phyloP scores from a whole-genome alignment of 495 filamentous ascomycete genomes.

The Penicillium salamii region DNA sequence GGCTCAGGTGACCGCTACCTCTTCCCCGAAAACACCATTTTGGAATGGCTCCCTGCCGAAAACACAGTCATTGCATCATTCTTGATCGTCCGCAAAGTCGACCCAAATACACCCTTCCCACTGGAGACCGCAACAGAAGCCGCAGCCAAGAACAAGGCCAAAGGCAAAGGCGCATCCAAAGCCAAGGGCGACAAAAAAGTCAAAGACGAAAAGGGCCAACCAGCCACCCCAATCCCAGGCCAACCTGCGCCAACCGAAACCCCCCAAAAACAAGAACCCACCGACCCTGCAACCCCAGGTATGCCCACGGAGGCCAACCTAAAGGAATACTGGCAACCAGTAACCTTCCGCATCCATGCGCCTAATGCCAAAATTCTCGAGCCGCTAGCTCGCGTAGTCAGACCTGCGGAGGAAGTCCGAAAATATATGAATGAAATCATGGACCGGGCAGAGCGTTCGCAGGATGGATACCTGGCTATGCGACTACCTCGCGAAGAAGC shows the following conservation, averaged over 20 bases:
- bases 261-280: conserved; percentile 15
- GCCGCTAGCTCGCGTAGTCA: conserved; percentile 73
- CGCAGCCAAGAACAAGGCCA: conserved; percentile 10
- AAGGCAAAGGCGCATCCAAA: conserved; percentile 33
- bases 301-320: conserved; percentile 26
- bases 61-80: conserved; percentile 52
- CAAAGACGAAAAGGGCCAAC: conserved; percentile 26
- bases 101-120: conserved; percentile 41
- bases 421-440: conserved; percentile 84
- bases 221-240: conserved; percentile 10
- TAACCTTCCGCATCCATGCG: conserved; percentile 75
- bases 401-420: conserved; percentile 71
- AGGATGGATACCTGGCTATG: conserved; percentile 66
- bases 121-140: conserved; percentile 31
- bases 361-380: conserved; percentile 63
- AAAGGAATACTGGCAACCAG: conserved; percentile 83
- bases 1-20: conserved; percentile 80
- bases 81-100: conserved; percentile 48
- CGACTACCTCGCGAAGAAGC: conserved; percentile 53
- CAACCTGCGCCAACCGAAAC: conserved; percentile 15
- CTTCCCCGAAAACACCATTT: conserved; percentile 81
- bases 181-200: conserved; percentile 36
- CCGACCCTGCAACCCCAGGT: conserved; percentile 10
- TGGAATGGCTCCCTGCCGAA: conserved; percentile 62
- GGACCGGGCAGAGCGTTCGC: conserved; percentile 67